phyloP scores from a whole-genome alignment of 2,329 filamentous ascomycete genomes.

The Sporothrix humicola region DNA sequence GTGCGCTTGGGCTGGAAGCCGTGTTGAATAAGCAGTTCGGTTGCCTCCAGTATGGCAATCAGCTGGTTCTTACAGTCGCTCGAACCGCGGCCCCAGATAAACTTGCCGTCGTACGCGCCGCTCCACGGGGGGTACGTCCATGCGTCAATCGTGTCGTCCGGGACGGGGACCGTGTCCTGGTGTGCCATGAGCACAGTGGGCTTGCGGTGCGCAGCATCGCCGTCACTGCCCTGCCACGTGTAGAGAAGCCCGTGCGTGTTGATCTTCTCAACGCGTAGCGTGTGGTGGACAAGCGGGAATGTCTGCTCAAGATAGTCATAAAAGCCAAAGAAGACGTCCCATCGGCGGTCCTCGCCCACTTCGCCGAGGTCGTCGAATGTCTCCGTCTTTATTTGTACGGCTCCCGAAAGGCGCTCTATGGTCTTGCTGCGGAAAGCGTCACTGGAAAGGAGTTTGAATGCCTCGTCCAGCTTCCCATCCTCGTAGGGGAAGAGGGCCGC shows the following conservation, averaged over 20 bases:
- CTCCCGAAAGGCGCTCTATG: constrained; percentile 42
- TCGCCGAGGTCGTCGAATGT: constrained; percentile 54
- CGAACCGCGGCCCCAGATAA: constrained; percentile 65
- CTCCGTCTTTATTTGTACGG: constrained; percentile 44
- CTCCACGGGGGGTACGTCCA: constrained; percentile 66
- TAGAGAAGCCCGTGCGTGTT: constrained; percentile 65
- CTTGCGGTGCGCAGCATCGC: constrained; percentile 52
- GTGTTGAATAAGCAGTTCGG: constrained; percentile 59
- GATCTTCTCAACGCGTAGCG: constrained; percentile 57
- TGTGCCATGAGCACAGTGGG: constrained; percentile 66
- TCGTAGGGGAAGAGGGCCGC: constrained; percentile 29
- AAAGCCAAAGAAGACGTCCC: constrained; percentile 63
- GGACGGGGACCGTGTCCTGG: constrained; percentile 67
- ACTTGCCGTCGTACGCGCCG: constrained; percentile 61
- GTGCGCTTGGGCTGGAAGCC: constrained; percentile 60
- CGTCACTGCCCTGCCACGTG: constrained; percentile 58
- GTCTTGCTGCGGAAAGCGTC: constrained; percentile 39
- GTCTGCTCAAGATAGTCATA: constrained; percentile 54
- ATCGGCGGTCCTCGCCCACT: constrained; percentile 61
- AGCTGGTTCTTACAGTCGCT: constrained; percentile 66
- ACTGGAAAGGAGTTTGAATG: constrained; percentile 25
- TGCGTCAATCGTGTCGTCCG: constrained; percentile 52
- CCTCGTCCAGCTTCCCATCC: constrained; percentile 23
- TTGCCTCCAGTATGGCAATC: constrained; percentile 61
- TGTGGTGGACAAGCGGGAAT: constrained; percentile 58